phyloP scores from a whole-genome alignment of 495 filamentous ascomycete genomes.

The Aspergillus asperescens region DNA sequence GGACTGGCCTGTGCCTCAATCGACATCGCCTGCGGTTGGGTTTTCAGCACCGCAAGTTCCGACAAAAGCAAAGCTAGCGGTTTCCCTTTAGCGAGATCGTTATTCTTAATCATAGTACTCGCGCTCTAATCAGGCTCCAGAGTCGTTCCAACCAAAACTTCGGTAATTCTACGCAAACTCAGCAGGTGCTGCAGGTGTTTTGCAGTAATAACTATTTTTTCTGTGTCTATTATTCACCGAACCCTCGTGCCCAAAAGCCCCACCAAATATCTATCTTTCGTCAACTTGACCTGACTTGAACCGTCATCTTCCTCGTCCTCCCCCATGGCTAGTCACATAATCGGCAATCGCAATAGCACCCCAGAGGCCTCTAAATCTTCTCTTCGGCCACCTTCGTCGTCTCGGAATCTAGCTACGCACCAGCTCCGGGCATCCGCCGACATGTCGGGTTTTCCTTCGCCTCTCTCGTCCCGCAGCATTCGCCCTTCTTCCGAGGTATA shows the following conservation, averaged over 20 bases:
- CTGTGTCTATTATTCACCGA: conserved; percentile 38
- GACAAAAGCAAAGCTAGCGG: conserved; percentile 10
- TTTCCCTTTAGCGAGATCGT: conserved; percentile 24
- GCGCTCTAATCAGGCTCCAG: conserved; percentile 10
- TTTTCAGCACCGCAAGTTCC: conserved; percentile 8
- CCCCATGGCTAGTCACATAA: conserved; percentile 54
- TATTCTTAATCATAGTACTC: conserved; percentile 16
- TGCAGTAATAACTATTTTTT: conserved; percentile 40
- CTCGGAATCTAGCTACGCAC: conserved; percentile 74
- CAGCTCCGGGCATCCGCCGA: conserved; percentile 93
- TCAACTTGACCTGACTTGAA: conserved; percentile 40
- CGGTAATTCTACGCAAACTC: conserved; percentile 55
- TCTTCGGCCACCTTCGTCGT: conserved; percentile 82
- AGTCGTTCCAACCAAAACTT: conserved; percentile 6
- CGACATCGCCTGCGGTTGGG: conserved; percentile 27
- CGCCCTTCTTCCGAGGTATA: conserved; percentile 91
- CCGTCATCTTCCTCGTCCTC: conserved; percentile 24
- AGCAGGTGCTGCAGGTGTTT: conserved; percentile 89
- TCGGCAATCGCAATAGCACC: conserved; percentile 95
- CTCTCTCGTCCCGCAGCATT: conserved; percentile 71
- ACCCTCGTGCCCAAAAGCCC: conserved; percentile 16
- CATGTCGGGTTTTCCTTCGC: conserved; percentile 82
- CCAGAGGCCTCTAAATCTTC: conserved; percentile 84
- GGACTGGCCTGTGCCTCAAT: conserved; percentile 46
- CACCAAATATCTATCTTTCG: conserved; percentile 3